Conservation (phyloP, 176 grass and related monocot species). For the Rhipidocladum racemiflorum region DNA sequence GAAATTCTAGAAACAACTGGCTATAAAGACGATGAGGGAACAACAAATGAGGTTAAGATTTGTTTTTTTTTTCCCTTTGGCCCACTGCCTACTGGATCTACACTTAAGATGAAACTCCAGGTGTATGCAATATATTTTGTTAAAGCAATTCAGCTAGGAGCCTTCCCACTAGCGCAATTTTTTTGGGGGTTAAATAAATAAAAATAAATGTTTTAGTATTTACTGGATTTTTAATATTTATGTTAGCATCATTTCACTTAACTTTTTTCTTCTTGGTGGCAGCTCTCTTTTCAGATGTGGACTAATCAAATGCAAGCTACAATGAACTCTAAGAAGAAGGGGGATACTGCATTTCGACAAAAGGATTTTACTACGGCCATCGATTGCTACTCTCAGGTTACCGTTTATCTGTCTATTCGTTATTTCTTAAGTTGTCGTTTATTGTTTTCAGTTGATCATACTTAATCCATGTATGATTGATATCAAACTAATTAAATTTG, state of each 20-base stretch:
- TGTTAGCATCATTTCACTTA: neutral
- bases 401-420: neutral
- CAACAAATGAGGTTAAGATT: conserved; percentile 82
- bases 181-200: neutral
- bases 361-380: conserved; percentile 65
- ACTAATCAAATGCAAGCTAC: conserved; percentile 74
- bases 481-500: neutral
- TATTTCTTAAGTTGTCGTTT: conserved; percentile 22
- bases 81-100: conserved; percentile 1
- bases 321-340: conserved; percentile 59
- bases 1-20: conserved; percentile 89
- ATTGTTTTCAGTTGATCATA: conserved; percentile 6
- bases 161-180: neutral
- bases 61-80: neutral
- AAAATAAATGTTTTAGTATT: neutral
- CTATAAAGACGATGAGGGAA: conserved; percentile 97
- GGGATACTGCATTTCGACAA: conserved; percentile 53
- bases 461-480: neutral
- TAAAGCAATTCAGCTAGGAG: too few species aligned
- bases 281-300: conserved; percentile 80
- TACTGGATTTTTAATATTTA: neutral
- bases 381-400: conserved; percentile 62
- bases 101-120: neutral
- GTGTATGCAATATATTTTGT: neutral
- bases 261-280: conserved; percentile 1